Evolutionary conservation across 371 early-diverging fungal species (phyloP), one percentile per base, ranked within the genome.

Genomic region (Rhizomucor pusillus): DNA sequence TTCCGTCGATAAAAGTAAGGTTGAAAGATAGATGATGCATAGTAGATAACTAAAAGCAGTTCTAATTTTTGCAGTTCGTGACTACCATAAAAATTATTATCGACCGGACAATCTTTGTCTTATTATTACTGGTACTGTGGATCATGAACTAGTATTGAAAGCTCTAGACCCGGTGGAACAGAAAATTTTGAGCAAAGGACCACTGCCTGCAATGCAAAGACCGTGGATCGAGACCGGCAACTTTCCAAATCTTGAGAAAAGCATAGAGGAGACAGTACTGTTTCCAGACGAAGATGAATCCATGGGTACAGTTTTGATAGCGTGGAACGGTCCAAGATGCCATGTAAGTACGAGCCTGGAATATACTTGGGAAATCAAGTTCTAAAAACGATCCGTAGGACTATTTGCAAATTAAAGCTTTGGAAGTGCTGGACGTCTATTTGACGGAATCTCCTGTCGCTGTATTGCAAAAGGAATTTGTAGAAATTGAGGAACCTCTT

Each of bases 231-330:
- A 67, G 14, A 80, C 86, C 0, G 74, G 82, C 19, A 66, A 77
- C 36, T 76, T 79, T 2, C 79, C 84, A 1, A 60, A 71, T 16
- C 52, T 87, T 23, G 54, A 59, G n/a, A 60, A 81, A 48, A 66
- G 82, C 20, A 62, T 80, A 10, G 73, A 73, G 20, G 77, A 80
- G 29, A 68, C 61, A 0, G 81, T 87, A 0, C 60, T 77, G 25
- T 87, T 87, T 64, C 85, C 87, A 1, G 86, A 86, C 33, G 87
- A 85, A 50, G 87, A 87, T 59, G 87, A 87, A 55, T 80, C 80
- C 1, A 85, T 82, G 81, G 87, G 85, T 14, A 78, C 81, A 29
- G 67, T 86, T 0, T 56, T 73, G 5, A 66, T 86, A 56, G 67
- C 78, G 19, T 86, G 87, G 87, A 81, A 81, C 36, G 87, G 87